phyloP scores from a whole-genome alignment of 345 rosid genomes.

The Stellera chamaejasme region DNA sequence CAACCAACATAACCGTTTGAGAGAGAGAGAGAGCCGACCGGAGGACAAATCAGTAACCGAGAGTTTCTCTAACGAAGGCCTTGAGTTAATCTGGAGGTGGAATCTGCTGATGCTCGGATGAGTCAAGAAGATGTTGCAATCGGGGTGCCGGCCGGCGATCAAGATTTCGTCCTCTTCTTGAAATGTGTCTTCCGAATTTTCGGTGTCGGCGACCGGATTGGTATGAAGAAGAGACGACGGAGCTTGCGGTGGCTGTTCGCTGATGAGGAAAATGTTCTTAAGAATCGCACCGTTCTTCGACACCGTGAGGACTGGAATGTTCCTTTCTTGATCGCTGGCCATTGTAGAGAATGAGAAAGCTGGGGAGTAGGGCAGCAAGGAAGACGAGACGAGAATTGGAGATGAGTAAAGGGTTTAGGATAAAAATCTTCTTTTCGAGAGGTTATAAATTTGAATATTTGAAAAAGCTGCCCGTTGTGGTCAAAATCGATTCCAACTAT shows the following conservation, averaged over 20 bases:
- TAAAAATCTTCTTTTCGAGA: background rate
- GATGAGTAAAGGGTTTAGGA: background rate
- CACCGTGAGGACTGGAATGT: slow-evolving; percentile 76
- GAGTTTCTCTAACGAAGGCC: slow-evolving; percentile 47
- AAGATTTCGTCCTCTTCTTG: slow-evolving; percentile 47
- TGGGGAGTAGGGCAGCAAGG: background rate
- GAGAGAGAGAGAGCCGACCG: slow-evolving; percentile 27
- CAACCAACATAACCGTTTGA: background rate
- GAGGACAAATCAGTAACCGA: slow-evolving; percentile 69
- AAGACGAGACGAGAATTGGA: background rate
- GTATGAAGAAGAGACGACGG: background rate
- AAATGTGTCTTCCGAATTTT: slow-evolving; percentile 9
- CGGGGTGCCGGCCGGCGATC: slow-evolving; percentile 77
- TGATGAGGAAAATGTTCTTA: slow-evolving; percentile 76
- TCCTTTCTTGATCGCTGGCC: slow-evolving; percentile 24
- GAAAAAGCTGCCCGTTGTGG: slow-evolving; percentile 36
- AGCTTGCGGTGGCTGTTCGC: slow-evolving; percentile 20
- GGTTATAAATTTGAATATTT: slow-evolving; percentile 30
- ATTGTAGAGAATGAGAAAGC: slow-evolving; percentile 14
- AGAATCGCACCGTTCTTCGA: slow-evolving; percentile 70
- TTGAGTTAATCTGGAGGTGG: slow-evolving; percentile 64
- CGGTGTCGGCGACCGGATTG: background rate
- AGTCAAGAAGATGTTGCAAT: slow-evolving; percentile 60
- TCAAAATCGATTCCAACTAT: slow-evolving; percentile 4
- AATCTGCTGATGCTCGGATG: slow-evolving; percentile 95